Conservation (phyloP, 2,329 filamentous ascomycete genomes). For the Mollisia scopiformis region DNA sequence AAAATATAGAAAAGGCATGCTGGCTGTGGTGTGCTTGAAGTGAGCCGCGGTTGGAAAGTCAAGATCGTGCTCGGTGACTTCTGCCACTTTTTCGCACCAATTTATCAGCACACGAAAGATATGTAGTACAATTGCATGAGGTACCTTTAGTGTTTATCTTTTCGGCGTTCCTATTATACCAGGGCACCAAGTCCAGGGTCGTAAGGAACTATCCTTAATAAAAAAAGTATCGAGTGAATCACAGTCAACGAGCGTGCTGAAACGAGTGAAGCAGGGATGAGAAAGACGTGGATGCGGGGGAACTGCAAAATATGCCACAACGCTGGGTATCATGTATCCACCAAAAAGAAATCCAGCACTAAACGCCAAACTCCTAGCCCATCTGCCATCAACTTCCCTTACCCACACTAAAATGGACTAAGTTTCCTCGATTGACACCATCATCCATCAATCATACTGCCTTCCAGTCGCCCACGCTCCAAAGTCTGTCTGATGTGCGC, state of each 20-base stretch:
- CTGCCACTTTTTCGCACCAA: too few species aligned
- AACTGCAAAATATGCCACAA: not conserved
- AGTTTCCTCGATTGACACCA: not conserved
- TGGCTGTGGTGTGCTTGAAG: too few species aligned
- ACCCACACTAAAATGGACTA: not conserved
- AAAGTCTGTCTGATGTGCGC: conserved; percentile 58
- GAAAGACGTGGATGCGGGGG: not conserved
- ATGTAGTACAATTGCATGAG: too few species aligned
- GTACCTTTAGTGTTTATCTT: too few species aligned
- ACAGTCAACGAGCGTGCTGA: not conserved
- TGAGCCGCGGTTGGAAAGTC: too few species aligned
- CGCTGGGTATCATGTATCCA: not conserved
- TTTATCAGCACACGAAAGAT: too few species aligned
- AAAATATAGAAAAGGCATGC: too few species aligned
- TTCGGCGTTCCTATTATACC: too few species aligned
- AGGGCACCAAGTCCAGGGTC: not conserved
- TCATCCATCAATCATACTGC: conserved; percentile 31
- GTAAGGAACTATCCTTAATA: not conserved
- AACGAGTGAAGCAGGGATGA: not conserved
- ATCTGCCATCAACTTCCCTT: not conserved
- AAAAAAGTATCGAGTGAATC: not conserved
- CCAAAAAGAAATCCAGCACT: not conserved
- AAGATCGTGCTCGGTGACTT: too few species aligned
- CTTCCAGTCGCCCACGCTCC: conserved; percentile 47
- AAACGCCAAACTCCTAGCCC: not conserved